Evolutionary conservation across 23 red algal species (phyloP), one percentile per base, ranked within the genome.

Genomic region (Gracilaria caudata): DNA sequence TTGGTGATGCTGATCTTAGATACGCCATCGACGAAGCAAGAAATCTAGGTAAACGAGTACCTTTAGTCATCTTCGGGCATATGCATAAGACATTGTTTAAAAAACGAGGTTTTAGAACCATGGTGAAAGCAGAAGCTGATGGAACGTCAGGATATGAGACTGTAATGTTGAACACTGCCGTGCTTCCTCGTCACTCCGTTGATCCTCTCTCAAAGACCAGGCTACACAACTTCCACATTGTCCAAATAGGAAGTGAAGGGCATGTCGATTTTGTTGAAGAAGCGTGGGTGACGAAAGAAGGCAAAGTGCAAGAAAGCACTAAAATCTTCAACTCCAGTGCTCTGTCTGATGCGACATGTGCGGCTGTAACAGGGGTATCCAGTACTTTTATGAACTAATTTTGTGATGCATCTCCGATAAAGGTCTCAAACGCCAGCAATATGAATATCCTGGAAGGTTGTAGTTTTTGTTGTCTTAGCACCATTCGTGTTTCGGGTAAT

Each of bases 1-100:
- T 74, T 80, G 94, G 94, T 40, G 88, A 92, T 77, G 58, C 88
- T 16, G 94, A 96, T 87, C 64, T 96, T 45, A 54, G 88, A 21
- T 64, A 54, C 19, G 84, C 75, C 5, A 85, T 88, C 28, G 51
- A 64, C 12, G 66, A 66, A 53, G 94, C 84, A 37, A 49, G 81
- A 21, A 68, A 86, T 43, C 46, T 70, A 25, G 74, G 79, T 34
- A 68, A 80, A 41, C 56, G 89, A 55, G 88, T 96, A n/a, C 94
- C 94, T 44, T 78, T 96, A 30, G 76, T 78, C 59, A 64, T 92
- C 25, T 96, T 96, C 76, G 94, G 94, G 23, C 94, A 96, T 65
- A 96, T 96, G 94, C 94, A 96, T 66, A 91, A 96, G 46, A 55
- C 36, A 2, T 46, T 92, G 6, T 55, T 59, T 28, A 77, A 60